Evolutionary conservation across 768 basidiomycete genomes (phyloP).

Genomic region (Sistotremastrum niveocremeum): DNA sequence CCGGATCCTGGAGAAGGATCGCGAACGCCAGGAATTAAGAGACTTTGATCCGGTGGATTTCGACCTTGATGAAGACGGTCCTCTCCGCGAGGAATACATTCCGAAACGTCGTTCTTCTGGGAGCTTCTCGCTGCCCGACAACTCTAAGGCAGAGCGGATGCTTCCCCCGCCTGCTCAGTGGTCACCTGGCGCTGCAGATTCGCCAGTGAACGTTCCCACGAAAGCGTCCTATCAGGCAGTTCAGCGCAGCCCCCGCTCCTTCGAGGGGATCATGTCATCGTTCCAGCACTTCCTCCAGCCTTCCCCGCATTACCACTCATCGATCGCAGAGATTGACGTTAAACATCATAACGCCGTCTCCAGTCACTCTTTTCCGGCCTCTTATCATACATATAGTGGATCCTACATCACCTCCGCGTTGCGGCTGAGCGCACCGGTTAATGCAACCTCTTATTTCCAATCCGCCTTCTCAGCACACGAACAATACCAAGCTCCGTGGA

Average conservation of each 20-base stretch:
- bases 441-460: no score
- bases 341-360: no score
- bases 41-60: conserved; percentile 36
- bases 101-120: conserved; percentile 41
- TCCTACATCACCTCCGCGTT: no score
- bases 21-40: conserved; percentile 23
- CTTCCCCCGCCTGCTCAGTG: conserved; percentile 6
- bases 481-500: no score
- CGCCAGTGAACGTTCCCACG: conserved; percentile 3
- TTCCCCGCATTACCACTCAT: no score
- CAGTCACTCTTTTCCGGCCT: no score
- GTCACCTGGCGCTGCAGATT: conserved; percentile 5
- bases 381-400: no score
- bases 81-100: conserved; percentile 67
- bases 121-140: background rate
- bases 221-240: conserved; percentile 3
- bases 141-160: background rate
- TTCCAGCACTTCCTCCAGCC: no score
- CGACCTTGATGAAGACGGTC: conserved; percentile 73
- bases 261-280: no score
- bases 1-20: conserved; percentile 37
- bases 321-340: no score
- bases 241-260: background rate
- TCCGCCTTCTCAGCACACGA: no score
- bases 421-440: no score